Percentiles rank a stretch among this genome's conserved stretches.
Evolutionary conservation across 2,329 filamentous ascomycete species (phyloP).

Genomic region (Botrytis elliptica): DNA sequence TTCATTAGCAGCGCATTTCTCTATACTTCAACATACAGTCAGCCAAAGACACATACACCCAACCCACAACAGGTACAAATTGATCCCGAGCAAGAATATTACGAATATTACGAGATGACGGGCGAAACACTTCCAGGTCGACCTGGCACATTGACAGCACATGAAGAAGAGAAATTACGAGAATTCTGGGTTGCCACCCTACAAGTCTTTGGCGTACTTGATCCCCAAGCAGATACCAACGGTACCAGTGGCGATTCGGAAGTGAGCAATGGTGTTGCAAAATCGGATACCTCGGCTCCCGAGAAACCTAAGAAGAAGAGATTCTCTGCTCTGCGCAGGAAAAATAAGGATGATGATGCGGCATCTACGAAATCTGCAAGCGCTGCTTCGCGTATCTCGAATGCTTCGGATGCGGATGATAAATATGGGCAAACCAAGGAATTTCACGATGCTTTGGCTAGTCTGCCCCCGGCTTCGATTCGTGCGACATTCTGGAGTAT

Average conservation of each 20-base stretch:
- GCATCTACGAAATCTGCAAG: conserved; percentile 41
- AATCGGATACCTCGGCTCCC: conserved; percentile 31
- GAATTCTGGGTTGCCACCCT: conserved; percentile 80
- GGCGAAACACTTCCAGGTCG: conserved; percentile 62
- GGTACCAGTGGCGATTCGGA: conserved; percentile 28
- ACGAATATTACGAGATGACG: conserved; percentile 42
- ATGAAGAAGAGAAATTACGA: conserved; percentile 84
- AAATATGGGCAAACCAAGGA: conserved; percentile 91
- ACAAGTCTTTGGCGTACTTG: conserved; percentile 68
- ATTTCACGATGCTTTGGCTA: conserved; percentile 78
- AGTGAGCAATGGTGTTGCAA: conserved; percentile 28
- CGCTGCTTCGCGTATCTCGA: conserved; percentile 23
- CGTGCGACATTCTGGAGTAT: conserved; percentile 84
- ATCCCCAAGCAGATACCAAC: conserved; percentile 39
- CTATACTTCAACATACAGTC: conserved; percentile 19
- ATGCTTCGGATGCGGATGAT: conserved; percentile 61
- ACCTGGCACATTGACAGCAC: conserved; percentile 81
- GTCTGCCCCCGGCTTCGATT: conserved; percentile 73
- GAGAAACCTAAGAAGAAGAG: conserved; percentile 73
- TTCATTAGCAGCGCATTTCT: conserved; percentile 23
- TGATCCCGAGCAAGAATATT: conserved; percentile 23
- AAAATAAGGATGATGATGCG: conserved; percentile 53
- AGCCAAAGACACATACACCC: conserved; percentile 1
- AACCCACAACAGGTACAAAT: conserved; percentile 1
- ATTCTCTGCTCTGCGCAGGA: conserved; percentile 66